A percentile compares a stretch with the other conserved stretches of the same genome.
Evolutionary conservation across 1,284 basidiomycete species (phyloP).

Genomic region (Blastosporella zonata): DNA sequence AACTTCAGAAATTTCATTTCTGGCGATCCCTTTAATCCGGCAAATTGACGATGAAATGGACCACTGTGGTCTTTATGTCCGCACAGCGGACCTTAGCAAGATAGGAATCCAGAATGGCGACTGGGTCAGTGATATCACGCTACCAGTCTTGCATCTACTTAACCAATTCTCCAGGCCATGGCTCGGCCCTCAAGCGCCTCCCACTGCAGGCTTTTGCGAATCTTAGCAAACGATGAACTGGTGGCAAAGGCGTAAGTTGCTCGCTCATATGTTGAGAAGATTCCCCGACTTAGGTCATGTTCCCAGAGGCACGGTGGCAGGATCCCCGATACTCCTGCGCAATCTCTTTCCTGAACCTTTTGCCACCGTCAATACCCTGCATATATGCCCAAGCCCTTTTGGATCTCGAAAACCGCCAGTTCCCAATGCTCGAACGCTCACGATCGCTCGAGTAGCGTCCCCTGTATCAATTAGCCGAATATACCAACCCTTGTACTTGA

Average conservation of each 20-base stretch:
- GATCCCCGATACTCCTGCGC: constrained; percentile 59
- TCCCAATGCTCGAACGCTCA: constrained; percentile 72
- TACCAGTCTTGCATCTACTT: constrained; percentile 6
- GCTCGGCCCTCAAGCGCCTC: constrained; percentile 29
- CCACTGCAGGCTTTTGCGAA: constrained; percentile 51
- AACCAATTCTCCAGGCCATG: constrained; percentile 31
- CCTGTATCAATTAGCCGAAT: constrained; percentile 72
- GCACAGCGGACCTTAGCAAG: constrained; percentile 63
- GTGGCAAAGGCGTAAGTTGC: constrained; percentile 31
- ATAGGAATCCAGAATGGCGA: constrained; percentile 83
- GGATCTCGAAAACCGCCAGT: constrained; percentile 56
- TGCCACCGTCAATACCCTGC: constrained; percentile 27
- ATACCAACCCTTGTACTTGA: constrained; percentile 72
- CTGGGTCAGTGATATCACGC: constrained; percentile 62
- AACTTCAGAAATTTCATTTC: constrained; percentile 21
- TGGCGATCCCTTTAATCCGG: constrained; percentile 29
- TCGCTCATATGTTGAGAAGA: neutral
- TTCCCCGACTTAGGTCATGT: neutral
- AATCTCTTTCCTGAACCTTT: constrained; percentile 40
- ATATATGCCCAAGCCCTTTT: constrained; percentile 50
- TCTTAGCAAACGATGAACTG: constrained; percentile 50
- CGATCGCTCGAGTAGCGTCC: constrained; percentile 83
- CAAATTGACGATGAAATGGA: constrained; percentile 37
- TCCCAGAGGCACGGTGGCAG: constrained; percentile 36
- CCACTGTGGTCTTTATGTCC: constrained; percentile 52